Evolutionary conservation across 2,329 filamentous ascomycete genomes (phyloP).

Genomic region (Xylaria sp.): DNA sequence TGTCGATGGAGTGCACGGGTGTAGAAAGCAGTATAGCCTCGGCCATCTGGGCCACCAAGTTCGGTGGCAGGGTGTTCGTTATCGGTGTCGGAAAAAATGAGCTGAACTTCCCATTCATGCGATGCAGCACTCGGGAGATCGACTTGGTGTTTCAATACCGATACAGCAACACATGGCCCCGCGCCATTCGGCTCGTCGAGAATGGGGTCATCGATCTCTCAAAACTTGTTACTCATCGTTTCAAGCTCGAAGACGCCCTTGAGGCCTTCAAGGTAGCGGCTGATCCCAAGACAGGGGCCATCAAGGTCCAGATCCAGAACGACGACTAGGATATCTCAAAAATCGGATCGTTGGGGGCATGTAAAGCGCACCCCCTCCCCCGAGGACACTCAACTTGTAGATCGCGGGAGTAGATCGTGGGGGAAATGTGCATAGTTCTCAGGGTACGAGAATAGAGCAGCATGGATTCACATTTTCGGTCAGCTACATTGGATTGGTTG

Average conservation of each 20-base stretch:
- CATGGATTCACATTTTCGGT: constrained; percentile 24
- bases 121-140: constrained; percentile 87
- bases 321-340: constrained; percentile 54
- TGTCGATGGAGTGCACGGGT: constrained; percentile 93
- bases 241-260: constrained; percentile 83
- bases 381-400: background rate
- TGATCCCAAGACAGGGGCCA: constrained; percentile 90
- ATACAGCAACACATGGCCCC: constrained; percentile 95
- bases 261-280: constrained; percentile 90
- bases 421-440: background rate
- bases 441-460: constrained; percentile 20
- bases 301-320: constrained; percentile 95
- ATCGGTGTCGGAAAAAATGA: constrained; percentile 96
- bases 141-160: constrained; percentile 97
- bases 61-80: constrained; percentile 96
- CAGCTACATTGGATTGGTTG: constrained; percentile 11
- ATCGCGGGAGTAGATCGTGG: too few species aligned
- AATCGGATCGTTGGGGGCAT: background rate
- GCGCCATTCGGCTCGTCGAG: constrained; percentile 87
- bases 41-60: constrained; percentile 90
- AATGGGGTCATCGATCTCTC: constrained; percentile 84
- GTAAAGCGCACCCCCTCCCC: background rate
- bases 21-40: constrained; percentile 88
- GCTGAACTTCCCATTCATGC: constrained; percentile 96
- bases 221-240: constrained; percentile 88